These are phyloP conservation scores for Scedosporium minutisporum DNA, from an alignment of 2,329 filamentous ascomycete species.

Conservation along the genomic window DNA sequence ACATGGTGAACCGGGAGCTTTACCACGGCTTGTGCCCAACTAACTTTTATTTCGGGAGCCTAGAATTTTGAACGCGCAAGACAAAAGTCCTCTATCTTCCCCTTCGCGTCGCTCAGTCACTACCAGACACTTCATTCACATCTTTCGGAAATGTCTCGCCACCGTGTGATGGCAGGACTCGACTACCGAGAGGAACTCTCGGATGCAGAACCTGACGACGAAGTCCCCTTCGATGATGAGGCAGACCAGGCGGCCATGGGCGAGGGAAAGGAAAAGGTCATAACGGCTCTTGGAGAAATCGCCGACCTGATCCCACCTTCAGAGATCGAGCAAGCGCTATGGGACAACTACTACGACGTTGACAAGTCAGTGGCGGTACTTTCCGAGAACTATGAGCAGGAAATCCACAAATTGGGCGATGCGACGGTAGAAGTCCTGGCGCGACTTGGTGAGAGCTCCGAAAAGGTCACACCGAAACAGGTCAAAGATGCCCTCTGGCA, in stretches of 20 bases:
- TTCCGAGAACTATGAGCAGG: conserved; percentile 42
- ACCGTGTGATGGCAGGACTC: conserved; percentile 8
- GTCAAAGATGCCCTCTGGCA: conserved; percentile 90
- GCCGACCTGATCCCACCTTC: conserved; percentile 37
- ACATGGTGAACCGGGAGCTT: too few species aligned
- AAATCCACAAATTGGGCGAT: conserved; percentile 39
- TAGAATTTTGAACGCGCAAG: too few species aligned
- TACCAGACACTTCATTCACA: neutral
- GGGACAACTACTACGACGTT: conserved; percentile 85
- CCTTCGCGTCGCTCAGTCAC: too few species aligned
- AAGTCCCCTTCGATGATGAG: conserved; percentile 29
- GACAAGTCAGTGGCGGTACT: conserved; percentile 69
- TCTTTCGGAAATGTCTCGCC: conserved; percentile 3
- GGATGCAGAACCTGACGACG: conserved; percentile 31
- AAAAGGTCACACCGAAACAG: conserved; percentile 49
- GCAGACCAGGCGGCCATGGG: conserved; percentile 16
- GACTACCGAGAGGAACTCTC: conserved; percentile 19
- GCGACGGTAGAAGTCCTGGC: conserved; percentile 58
- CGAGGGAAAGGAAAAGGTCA: conserved; percentile 3
- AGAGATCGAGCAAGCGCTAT: conserved; percentile 74
- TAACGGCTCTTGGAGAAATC: neutral
- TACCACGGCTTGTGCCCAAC: too few species aligned
- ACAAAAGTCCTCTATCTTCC: too few species aligned
- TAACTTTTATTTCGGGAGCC: too few species aligned
- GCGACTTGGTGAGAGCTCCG: conserved; percentile 50